Evolutionary conservation across 768 basidiomycete species (phyloP), one percentile per base, ranked within the genome.

Genomic region (Lactifluus subvellereus): DNA sequence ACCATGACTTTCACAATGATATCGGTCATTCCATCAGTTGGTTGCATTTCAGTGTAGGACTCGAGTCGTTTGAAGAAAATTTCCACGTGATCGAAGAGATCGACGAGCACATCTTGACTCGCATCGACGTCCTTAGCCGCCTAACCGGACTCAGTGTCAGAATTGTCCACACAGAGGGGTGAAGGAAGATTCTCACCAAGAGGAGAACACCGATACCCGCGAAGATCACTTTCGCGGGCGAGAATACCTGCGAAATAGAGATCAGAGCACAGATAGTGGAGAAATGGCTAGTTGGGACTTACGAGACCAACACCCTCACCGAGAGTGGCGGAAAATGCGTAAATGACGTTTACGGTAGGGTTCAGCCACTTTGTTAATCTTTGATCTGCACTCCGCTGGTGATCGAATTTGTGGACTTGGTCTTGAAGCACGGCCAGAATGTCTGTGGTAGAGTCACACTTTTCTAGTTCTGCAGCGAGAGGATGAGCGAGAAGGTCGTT

Each of bases 41-140:
- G 54, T 5, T 4, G 14, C 11, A 55, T 20, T 5, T 27, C 30
- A 3, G 53, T 61, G 2, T 55, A 61, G 4, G 20, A 38, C 5
- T 49, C 54, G n/a, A 61, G 54, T 1, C 54, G 54, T n/a, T 14
- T 59, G 38, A 59, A 50, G 18, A 55, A 55, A 4, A 10, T 16
- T n/a, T 55, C 38, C 2, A 61, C 22, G 4, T 47, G 47, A 27
- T 22, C 18, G 4, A 60, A 27, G 27, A 27, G 27, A 27, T 27
- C 27, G 27, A 27, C 2, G 27, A 27, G 27, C 27, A 27, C 27
- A 54, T 54, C 51, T 18, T 54, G 52, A 6, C 33, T 60, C 4
- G 33, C 35, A 14, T 27, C 38, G 6, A 47, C 37, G 13, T 60
- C 51, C n/a, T 47, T 53, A 8, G 51, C 59, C 4, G 52, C 52